These are phyloP conservation scores for Chalara sp. DNA, from an alignment of 2,329 filamentous ascomycete genomes.

Conservation along the genomic window DNA sequence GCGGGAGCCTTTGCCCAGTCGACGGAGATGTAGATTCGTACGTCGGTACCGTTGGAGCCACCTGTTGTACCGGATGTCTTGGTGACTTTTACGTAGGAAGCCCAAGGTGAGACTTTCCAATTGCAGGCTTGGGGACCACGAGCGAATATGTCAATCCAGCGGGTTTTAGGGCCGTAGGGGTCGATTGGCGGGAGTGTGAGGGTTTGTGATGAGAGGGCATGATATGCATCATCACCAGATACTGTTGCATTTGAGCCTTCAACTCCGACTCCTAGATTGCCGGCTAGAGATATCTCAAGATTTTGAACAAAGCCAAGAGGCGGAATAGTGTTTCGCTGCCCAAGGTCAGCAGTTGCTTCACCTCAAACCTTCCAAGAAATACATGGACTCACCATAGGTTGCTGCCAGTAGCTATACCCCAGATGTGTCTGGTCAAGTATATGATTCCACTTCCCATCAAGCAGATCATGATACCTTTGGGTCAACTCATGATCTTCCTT, in stretches of 20 bases:
- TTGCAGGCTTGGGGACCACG: conserved; percentile 45
- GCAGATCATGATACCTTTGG: conserved; percentile 46
- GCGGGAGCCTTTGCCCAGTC: conserved; percentile 45
- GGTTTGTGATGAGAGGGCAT: conserved; percentile 45
- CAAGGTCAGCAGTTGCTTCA: too few species aligned
- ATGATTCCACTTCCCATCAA: conserved; percentile 56
- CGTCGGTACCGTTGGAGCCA: conserved; percentile 39
- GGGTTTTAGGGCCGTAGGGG: conserved; percentile 45
- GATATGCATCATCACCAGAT: conserved; percentile 59
- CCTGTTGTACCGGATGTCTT: conserved; percentile 43
- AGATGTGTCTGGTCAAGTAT: conserved; percentile 56
- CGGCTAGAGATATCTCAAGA: conserved; percentile 49
- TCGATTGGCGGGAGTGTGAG: conserved; percentile 50
- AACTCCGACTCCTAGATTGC: conserved; percentile 55
- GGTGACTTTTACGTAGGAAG: conserved; percentile 45
- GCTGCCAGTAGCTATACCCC: conserved; percentile 55
- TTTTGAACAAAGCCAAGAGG: conserved; percentile 53
- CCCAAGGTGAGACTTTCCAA: conserved; percentile 42
- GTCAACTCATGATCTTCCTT: conserved; percentile 51
- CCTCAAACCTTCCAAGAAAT: too few species aligned
- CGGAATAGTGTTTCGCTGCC: conserved; percentile 51
- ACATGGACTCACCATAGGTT: conserved; percentile 46
- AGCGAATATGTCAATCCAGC: conserved; percentile 59
- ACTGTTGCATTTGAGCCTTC: conserved; percentile 62
- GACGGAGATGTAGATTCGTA: conserved; percentile 45